A percentile compares a stretch with the other conserved stretches of the same genome.
These are phyloP conservation scores for Dothidotthia symphoricarpi DNA, from an alignment of 2,329 filamentous ascomycete genomes.

Conservation along the genomic window DNA sequence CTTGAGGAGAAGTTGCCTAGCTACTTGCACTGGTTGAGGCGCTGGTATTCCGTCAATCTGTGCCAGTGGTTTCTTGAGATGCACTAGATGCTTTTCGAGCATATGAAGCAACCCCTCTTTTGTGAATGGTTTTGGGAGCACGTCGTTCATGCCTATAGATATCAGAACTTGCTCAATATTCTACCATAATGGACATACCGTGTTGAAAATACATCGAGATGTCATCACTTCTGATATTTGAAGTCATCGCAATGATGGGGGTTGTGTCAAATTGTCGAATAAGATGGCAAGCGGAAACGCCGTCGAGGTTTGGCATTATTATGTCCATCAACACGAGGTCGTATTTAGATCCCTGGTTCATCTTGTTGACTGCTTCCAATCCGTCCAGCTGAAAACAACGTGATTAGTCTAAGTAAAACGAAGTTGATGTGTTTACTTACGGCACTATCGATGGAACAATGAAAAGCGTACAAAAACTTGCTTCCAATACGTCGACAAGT, in stretches of 20 bases:
- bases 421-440: slow-evolving; percentile 44
- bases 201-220: slow-evolving; percentile 97
- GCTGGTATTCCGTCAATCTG: slow-evolving; percentile 51
- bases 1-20: slow-evolving; percentile 56
- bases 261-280: slow-evolving; percentile 84
- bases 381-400: slow-evolving; percentile 66
- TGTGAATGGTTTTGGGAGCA: slow-evolving; percentile 95
- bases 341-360: slow-evolving; percentile 64
- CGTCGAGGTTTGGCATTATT: slow-evolving; percentile 95
- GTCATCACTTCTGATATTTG: slow-evolving; percentile 94
- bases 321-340: slow-evolving; percentile 62
- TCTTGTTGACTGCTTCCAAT: slow-evolving; percentile 85
- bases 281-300: slow-evolving; percentile 88
- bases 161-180: slow-evolving; percentile 23
- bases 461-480: slow-evolving; percentile 65
- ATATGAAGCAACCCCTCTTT: slow-evolving; percentile 75
- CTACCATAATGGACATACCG: slow-evolving; percentile 58
- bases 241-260: slow-evolving; percentile 97
- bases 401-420: slow-evolving; percentile 7
- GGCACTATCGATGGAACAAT: slow-evolving; percentile 62
- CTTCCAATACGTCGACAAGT: slow-evolving; percentile 66
- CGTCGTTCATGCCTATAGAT: slow-evolving; percentile 85
- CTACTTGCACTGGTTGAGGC: slow-evolving; percentile 52
- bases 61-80: slow-evolving; percentile 66
- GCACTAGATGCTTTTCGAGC: slow-evolving; percentile 83